Evolutionary conservation across 2,329 filamentous ascomycete genomes (phyloP).

Genomic region (Phaeosphaeria sp.): DNA sequence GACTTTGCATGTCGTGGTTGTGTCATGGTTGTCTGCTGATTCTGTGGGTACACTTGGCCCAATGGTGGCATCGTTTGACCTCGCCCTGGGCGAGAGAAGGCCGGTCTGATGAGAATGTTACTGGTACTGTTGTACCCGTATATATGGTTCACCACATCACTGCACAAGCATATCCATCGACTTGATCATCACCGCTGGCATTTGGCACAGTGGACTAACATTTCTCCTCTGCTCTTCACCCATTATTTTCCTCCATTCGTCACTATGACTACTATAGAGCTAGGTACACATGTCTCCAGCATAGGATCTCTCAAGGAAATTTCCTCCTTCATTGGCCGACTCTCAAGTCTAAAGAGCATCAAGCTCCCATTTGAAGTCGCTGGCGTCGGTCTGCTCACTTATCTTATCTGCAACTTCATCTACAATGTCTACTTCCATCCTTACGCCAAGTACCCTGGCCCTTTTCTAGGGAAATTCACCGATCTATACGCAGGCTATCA

Average conservation of each 20-base stretch:
- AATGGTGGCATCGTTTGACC: background rate
- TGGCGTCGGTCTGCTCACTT: background rate
- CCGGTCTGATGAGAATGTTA: background rate
- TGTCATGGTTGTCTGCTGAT: background rate
- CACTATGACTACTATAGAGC: background rate
- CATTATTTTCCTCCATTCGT: background rate
- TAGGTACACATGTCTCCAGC: background rate
- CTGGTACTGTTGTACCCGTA: background rate
- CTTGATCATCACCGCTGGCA: background rate
- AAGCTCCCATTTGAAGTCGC: background rate
- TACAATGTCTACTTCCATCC: constrained; percentile 18
- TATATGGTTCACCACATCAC: background rate
- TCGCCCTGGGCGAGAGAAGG: background rate
- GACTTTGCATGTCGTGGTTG: background rate
- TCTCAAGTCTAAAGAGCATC: background rate
- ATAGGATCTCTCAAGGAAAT: background rate
- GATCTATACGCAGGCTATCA: constrained; percentile 15
- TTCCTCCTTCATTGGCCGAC: background rate
- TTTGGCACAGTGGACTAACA: background rate
- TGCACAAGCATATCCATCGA: background rate
- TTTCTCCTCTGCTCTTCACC: background rate
- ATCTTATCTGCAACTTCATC: constrained; percentile 8
- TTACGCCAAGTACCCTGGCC: constrained; percentile 18
- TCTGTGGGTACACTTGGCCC: background rate
- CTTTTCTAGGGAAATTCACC: constrained; percentile 17